Conservation (phyloP, 2,329 filamentous ascomycete species). For the Paraphoma sp. region DNA sequence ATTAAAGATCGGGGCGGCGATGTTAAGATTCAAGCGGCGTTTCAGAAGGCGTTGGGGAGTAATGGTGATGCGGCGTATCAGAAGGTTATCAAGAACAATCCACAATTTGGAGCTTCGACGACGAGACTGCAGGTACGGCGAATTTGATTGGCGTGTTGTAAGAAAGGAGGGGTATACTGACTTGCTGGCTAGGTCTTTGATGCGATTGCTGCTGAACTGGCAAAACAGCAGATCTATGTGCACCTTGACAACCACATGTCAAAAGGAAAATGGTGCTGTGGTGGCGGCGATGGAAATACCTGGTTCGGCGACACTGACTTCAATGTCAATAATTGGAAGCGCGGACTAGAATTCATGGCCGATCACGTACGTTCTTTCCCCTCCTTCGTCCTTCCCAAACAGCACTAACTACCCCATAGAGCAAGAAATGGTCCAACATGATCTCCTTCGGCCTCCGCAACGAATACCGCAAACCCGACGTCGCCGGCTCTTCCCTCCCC, state of each 20-base stretch:
- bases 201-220: conserved; percentile 60
- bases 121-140: conserved; percentile 56
- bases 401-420: conserved; percentile 14
- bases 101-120: conserved; percentile 56
- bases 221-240: conserved; percentile 48
- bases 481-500: conserved; percentile 35
- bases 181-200: conserved; percentile 53
- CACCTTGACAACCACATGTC: conserved; percentile 47
- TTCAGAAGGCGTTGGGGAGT: conserved; percentile 37
- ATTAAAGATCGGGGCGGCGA: conserved; percentile 42
- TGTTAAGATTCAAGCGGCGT: conserved; percentile 39
- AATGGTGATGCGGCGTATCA: conserved; percentile 61
- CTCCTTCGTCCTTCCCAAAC: neutral
- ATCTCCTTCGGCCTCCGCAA: conserved; percentile 65
- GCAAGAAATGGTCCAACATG: conserved; percentile 55
- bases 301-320: conserved; percentile 68
- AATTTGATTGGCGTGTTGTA: too few relatives aligned
- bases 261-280: conserved; percentile 43
- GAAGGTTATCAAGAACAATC: conserved; percentile 64
- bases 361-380: conserved; percentile 50
- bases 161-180: neutral
- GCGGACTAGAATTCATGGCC: conserved; percentile 68
- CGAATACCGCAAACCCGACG: conserved; percentile 50
- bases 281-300: conserved; percentile 60
- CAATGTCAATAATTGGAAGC: conserved; percentile 63